Evolutionary conservation across 2,329 filamentous ascomycete species (phyloP).

Genomic region (Pseudopithomyces maydicus): DNA sequence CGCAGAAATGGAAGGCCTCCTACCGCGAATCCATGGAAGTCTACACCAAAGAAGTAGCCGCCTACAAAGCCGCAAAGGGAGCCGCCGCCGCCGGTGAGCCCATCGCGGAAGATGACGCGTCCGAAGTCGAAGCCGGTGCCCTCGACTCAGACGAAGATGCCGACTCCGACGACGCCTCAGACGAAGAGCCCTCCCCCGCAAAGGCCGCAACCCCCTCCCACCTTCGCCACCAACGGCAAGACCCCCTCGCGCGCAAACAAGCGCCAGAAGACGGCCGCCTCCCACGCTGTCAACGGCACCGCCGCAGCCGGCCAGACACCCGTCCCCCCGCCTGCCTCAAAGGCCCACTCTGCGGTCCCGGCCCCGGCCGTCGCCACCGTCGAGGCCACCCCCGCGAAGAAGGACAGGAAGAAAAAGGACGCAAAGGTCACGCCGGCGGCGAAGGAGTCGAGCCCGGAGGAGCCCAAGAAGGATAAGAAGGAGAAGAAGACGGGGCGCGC

Average conservation of each 20-base stretch:
- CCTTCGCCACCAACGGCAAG: constrained; percentile 21
- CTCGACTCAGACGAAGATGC: constrained; percentile 50
- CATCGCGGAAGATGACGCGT: constrained; percentile 47
- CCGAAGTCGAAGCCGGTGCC: constrained; percentile 43
- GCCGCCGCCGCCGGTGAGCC: constrained; percentile 47
- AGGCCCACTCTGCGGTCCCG: constrained; percentile 9
- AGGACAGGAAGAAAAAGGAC: constrained; percentile 42
- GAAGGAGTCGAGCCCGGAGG: constrained; percentile 37
- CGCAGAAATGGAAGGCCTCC: constrained; percentile 49
- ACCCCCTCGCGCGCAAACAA: constrained; percentile 41
- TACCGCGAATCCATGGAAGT: constrained; percentile 59
- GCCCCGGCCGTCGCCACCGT: constrained; percentile 14
- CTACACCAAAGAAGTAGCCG: constrained; percentile 61
- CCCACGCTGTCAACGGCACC: constrained; percentile 29
- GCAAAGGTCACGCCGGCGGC: constrained; percentile 33
- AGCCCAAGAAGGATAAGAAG: constrained; percentile 39
- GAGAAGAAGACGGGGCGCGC: constrained; percentile 39
- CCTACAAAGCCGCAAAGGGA: constrained; percentile 58
- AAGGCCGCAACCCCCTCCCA: constrained; percentile 41
- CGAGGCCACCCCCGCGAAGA: constrained; percentile 28
- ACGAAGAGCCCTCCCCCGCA: constrained; percentile 37
- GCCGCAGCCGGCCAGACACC: constrained; percentile 24
- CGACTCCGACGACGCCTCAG: constrained; percentile 43
- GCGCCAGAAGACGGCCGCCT: constrained; percentile 41
- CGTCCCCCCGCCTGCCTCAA: constrained; percentile 29